A percentile compares a stretch with the other conserved stretches of the same genome.
Conservation (phyloP, 768 basidiomycete species). For the Suillus cothurnatus region DNA sequence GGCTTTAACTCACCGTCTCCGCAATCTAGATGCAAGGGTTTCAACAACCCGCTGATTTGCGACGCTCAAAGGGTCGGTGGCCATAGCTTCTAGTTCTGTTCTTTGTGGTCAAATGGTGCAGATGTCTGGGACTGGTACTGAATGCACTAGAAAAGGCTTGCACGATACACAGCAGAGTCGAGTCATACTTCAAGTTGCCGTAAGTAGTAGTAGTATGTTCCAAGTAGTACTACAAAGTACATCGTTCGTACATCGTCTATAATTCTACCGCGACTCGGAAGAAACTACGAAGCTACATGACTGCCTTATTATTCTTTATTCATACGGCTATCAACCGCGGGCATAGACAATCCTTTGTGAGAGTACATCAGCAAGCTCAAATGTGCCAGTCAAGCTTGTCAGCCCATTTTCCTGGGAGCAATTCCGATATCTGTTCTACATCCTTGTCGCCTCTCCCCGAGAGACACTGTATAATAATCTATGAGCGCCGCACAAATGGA, state of each 20-base stretch:
- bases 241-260: not conserved
- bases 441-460: conserved; percentile 98
- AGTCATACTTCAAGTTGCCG: conserved; percentile 23
- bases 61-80: conserved; percentile 38
- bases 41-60: conserved; percentile 65
- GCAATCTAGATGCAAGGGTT: conserved; percentile 65
- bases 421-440: conserved; percentile 92
- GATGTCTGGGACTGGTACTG: not conserved
- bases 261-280: not conserved
- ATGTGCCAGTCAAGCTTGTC: conserved; percentile 94
- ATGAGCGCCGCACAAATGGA: not conserved
- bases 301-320: not conserved
- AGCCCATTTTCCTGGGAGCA: conserved; percentile 93
- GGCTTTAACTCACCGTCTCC: conserved; percentile 60
- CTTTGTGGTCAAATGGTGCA: not conserved
- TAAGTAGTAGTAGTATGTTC: conserved; percentile 16
- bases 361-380: conserved; percentile 20
- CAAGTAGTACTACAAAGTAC: not conserved
- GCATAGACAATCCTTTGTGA: not conserved
- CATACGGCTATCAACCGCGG: not conserved
- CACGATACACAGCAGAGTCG: conserved; percentile 5
- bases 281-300: not conserved
- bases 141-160: not conserved
- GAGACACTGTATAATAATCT: conserved; percentile 61
- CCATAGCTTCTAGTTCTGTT: conserved; percentile 34